Base-by-base conservation (phyloP, 352 stramenopile species). In the Pythium pyrilobum region DNA sequence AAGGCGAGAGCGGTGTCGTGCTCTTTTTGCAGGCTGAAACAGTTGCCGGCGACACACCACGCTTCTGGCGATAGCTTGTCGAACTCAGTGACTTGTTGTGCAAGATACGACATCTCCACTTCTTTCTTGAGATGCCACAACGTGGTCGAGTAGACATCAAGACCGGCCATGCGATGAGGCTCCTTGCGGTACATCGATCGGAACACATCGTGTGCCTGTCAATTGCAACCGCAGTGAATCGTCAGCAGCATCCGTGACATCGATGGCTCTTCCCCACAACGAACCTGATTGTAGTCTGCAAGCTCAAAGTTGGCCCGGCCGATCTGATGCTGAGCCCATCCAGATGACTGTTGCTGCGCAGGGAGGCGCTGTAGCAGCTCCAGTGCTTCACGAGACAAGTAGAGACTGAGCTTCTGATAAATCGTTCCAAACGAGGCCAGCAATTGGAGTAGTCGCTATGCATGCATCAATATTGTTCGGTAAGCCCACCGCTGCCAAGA, bases 71-170 rank as follows among this genome's bases (percentile, higher is more conserved):
- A 92, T 43, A 95, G 67, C 34, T 92, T 89, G 76, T 99, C 95
- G 36, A 97, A 97, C 28, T 97, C 91, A 3, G 82, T 93, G 29
- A 85, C 87, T 62, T 96, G 77, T 59, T 98, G 95, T 4, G 96
- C 95, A 50, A 99, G 60, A 65, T 98, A 96, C n/a, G 89, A 97
- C 20, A 99, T 66, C 58, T 98, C 95, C 16, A 98, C 95, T 68
- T 99, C 95, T 49, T 97, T 95, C 71, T 98, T 98, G 20, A 98
- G 62, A 66, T 99, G 96, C 94, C 96, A 99, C 23, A 98, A 72
- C 8, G 93, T 93, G 5, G 96, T 98, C 15, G 89, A 98, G 51
- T 98, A 93, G 41, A 98, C 55, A 45, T 98, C 96, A 13, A 99
- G 65, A 21, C 96, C 96, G 53, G 85, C 85, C 76, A 98, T 95